Evolutionary conservation across 306 rosid genomes (phyloP).

Genomic region (Begonia peltatifolia): DNA sequence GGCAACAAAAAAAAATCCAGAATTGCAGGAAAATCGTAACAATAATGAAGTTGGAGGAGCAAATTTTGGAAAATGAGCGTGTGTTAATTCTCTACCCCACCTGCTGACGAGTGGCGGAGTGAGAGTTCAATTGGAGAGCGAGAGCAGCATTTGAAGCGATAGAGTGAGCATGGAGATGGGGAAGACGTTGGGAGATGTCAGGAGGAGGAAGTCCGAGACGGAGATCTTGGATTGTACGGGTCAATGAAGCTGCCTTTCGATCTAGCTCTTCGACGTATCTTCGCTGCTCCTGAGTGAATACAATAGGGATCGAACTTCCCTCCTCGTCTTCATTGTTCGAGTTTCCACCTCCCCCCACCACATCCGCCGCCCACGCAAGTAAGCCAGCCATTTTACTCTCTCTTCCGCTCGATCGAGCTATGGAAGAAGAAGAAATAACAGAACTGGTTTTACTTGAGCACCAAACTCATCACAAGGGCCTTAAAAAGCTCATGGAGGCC

Average conservation of each 20-base stretch:
- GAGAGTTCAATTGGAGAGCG: conserved; percentile 43
- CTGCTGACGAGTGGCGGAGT: conserved; percentile 63
- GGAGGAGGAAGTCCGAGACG: conserved; percentile 82
- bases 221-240: conserved; percentile 73
- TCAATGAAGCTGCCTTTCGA: conserved; percentile 39
- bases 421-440: no score
- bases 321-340: conserved; percentile 21
- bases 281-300: conserved; percentile 48
- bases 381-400: conserved; percentile 63
- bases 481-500: no score
- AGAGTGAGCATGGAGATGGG: conserved; percentile 89
- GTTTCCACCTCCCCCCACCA: conserved; percentile 48
- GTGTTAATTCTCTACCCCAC: conserved; percentile 9
- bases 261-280: conserved; percentile 49
- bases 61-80: no score
- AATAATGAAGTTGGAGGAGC: no score
- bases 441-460: no score
- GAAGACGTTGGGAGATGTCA: conserved; percentile 79
- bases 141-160: conserved; percentile 77
- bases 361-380: conserved; percentile 97
- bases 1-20: no score
- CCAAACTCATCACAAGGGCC: no score
- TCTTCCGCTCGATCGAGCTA: not conserved
- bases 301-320: conserved; percentile 31
- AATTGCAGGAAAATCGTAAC: no score